Conservation (phyloP, 352 stramenopile species). For the Peronospora destructor region DNA sequence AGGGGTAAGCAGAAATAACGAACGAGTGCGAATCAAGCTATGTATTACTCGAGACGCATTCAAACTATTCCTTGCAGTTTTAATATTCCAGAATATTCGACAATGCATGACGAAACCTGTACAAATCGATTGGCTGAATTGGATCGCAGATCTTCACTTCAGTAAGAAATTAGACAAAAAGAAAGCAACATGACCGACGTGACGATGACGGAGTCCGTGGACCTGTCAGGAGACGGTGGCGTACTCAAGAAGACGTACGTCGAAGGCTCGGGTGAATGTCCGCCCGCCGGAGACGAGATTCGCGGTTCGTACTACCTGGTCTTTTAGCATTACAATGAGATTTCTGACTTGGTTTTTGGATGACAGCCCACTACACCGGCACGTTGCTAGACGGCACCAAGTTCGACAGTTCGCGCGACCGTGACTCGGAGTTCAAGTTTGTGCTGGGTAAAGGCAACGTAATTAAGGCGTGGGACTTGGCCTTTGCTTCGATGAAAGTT, state of each 20-base stretch:
- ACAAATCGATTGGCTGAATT: conserved; percentile 5
- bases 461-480: conserved; percentile 86
- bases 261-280: conserved; percentile 80
- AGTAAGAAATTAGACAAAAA: conserved; percentile 19
- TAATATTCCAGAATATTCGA: conserved; percentile 41
- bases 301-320: conserved; percentile 37
- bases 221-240: conserved; percentile 85
- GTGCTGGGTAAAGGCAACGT: conserved; percentile 84
- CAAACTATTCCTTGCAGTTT: background rate
- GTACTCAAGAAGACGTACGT: conserved; percentile 89
- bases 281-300: conserved; percentile 75
- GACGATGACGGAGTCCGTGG: conserved; percentile 37
- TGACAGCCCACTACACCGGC: conserved; percentile 91
- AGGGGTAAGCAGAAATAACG: no score
- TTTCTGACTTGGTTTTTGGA: conserved; percentile 2
- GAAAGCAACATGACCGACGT: conserved; percentile 30
- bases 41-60: background rate
- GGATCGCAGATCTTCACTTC: conserved; percentile 13
- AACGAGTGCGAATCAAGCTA: no score
- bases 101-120: background rate
- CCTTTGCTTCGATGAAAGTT: conserved; percentile 91
- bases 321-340: background rate
- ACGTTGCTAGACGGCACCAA: conserved; percentile 91
- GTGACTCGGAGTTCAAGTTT: conserved; percentile 84
- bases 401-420: conserved; percentile 92